Percentiles rank a stretch among this genome's conserved stretches.
Evolutionary conservation across 208 protist species (phyloP).

Genomic region (Trypanosoma vivax): DNA sequence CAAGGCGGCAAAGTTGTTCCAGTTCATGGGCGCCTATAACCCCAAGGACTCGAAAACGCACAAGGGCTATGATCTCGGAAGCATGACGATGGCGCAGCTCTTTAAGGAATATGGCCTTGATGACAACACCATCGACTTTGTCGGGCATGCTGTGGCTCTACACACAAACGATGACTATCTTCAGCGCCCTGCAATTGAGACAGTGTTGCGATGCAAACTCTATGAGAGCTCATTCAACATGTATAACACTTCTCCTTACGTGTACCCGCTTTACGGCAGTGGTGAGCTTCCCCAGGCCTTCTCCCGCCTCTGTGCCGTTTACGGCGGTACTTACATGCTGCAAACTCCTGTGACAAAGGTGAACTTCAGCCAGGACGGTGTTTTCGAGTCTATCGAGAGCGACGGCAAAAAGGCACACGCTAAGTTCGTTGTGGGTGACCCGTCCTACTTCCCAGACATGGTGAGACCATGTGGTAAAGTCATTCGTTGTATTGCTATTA

Average conservation of each 20-base stretch:
- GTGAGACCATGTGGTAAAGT: conserved; percentile 90
- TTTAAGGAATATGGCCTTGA: conserved; percentile 95
- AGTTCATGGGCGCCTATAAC: conserved; percentile 89
- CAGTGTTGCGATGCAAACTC: conserved; percentile 93
- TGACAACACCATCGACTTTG: conserved; percentile 94
- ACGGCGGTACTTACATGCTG: conserved; percentile 99
- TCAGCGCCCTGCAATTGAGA: conserved; percentile 87
- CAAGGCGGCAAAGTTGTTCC: conserved; percentile 90
- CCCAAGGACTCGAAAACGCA: conserved; percentile 85
- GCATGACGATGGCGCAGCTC: conserved; percentile 89
- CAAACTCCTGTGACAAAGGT: conserved; percentile 96
- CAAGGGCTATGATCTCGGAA: conserved; percentile 85
- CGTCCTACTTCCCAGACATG: conserved; percentile 98
- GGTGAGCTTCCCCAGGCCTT: conserved; percentile 99
- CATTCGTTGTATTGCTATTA: conserved; percentile 97
- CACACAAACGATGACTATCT: conserved; percentile 93
- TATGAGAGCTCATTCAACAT: conserved; percentile 95
- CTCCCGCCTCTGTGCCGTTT: conserved; percentile 90
- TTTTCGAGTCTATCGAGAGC: conserved; percentile 91
- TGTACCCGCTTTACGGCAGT: conserved; percentile 99
- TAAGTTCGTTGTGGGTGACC: conserved; percentile 97
- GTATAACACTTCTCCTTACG: conserved; percentile 96
- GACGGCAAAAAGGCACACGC: conserved; percentile 77
- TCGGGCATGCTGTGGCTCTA: conserved; percentile 96
- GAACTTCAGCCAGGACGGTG: conserved; percentile 91